Conservation (phyloP, 805 yeast genomes). For the Ogataea nakhonphanomensis region DNA sequence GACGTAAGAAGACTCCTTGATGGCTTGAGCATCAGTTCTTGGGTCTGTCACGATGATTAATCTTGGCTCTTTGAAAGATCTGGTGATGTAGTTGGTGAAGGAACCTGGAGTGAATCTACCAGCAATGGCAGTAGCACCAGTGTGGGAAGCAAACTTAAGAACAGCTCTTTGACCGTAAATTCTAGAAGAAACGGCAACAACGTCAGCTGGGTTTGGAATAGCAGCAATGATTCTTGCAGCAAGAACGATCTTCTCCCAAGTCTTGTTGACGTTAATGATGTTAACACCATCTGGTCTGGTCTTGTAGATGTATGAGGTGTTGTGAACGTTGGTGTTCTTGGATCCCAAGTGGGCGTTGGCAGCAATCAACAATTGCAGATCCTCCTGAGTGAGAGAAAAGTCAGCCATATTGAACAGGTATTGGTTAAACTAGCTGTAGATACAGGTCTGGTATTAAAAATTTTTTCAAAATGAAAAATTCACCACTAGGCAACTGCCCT, state of each 20-base stretch:
- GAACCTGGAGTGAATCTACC: conserved; percentile 99
- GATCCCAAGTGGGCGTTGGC: conserved; percentile 99
- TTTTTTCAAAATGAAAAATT: conserved; percentile 17
- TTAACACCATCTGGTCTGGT: conserved; percentile 99
- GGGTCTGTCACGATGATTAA: conserved; percentile 99
- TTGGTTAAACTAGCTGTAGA: conserved; percentile 10
- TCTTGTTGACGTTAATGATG: conserved; percentile 96
- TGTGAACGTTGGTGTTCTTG: conserved; percentile 99
- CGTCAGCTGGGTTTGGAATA: conserved; percentile 96
- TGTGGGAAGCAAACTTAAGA: conserved; percentile 98
- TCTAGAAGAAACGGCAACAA: conserved; percentile 98
- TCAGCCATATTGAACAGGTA: conserved; percentile 33
- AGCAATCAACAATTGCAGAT: conserved; percentile 98
- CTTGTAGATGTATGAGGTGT: conserved; percentile 94
- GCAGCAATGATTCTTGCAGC: conserved; percentile 99
- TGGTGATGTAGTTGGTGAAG: conserved; percentile 99
- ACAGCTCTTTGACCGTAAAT: conserved; percentile 99
- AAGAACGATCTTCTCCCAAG: conserved; percentile 99
- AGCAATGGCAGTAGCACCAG: conserved; percentile 99
- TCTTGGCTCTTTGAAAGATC: conserved; percentile 99
- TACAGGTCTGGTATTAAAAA: conserved; percentile 16
- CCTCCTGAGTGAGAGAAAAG: conserved; percentile 74
- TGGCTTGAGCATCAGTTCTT: conserved; percentile 99
- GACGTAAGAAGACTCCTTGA: conserved; percentile 99
- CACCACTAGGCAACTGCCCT: conserved; percentile 9